Conservation (phyloP, 495 filamentous ascomycete species). For the Podospora bellae-mahoneyi region DNA sequence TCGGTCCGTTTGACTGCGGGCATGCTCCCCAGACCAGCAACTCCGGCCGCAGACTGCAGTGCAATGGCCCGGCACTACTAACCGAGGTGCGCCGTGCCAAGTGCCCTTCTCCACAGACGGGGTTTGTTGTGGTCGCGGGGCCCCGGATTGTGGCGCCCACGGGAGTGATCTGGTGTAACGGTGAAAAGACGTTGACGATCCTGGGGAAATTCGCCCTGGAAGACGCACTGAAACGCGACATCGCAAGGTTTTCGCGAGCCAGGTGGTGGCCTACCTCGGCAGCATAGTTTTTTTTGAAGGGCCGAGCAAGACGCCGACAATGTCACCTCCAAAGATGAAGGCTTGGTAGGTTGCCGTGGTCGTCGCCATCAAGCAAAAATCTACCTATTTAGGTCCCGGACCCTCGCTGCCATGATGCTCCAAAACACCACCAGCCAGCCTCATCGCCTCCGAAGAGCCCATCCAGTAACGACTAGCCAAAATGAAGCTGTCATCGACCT, state of each 20-base stretch:
- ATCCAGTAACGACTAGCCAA: neutral
- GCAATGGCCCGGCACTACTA: conserved; percentile 6
- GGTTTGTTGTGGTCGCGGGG: conserved; percentile 13
- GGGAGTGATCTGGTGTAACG: conserved; percentile 4
- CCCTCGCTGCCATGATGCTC: neutral
- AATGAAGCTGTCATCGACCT: conserved; percentile 23
- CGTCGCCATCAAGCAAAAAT: neutral
- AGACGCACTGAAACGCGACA: neutral
- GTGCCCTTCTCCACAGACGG: conserved; percentile 5
- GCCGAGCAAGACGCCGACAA: conserved; percentile 7
- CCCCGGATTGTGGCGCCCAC: conserved; percentile 23
- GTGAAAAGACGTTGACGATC: neutral
- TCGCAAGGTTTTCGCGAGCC: neutral
- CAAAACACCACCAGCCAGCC: neutral
- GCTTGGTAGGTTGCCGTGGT: too few relatives aligned
- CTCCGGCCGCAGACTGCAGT: conserved; percentile 2
- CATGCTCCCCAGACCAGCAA: conserved; percentile 6
- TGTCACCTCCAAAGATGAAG: neutral
- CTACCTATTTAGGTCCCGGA: neutral
- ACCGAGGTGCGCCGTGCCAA: conserved; percentile 1
- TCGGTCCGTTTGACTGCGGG: conserved; percentile 10
- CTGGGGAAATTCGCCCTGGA: neutral
- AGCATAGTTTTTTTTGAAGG: neutral
- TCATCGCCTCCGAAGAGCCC: neutral
- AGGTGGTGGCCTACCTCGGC: conserved; percentile 1